phyloP scores from a whole-genome alignment of 2,329 filamentous ascomycete genomes.

The Aspergillus texensis region DNA sequence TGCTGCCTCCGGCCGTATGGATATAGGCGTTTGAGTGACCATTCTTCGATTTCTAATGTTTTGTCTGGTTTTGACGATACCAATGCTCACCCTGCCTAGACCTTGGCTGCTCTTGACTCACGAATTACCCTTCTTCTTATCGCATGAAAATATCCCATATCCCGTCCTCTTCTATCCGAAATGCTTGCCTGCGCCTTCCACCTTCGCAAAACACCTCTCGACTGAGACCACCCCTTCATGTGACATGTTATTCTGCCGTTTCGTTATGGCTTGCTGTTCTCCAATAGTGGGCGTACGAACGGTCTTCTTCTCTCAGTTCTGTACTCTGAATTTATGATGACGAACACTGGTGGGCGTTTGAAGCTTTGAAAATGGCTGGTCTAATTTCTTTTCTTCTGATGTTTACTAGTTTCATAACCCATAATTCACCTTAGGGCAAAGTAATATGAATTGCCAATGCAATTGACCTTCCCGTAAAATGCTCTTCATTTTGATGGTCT shows the following conservation, averaged over 20 bases:
- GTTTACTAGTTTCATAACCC: conserved; percentile 26
- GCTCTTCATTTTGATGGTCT: not conserved
- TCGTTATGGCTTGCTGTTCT: conserved; percentile 6
- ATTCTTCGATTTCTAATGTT: conserved; percentile 2
- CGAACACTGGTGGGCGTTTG: conserved; percentile 29
- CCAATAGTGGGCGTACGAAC: conserved; percentile 31
- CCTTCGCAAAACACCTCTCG: not conserved
- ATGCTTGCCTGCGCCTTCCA: not conserved
- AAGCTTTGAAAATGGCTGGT: conserved; percentile 28
- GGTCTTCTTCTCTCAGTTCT: conserved; percentile 29
- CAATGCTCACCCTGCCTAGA: conserved; percentile 1
- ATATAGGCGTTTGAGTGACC: conserved; percentile 34
- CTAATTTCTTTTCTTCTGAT: conserved; percentile 26
- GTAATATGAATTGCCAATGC: not conserved
- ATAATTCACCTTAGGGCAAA: not conserved
- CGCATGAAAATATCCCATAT: not conserved
- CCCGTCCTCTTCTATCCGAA: not conserved
- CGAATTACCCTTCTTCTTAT: not conserved
- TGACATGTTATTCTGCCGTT: conserved; percentile 6
- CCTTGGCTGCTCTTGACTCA: not conserved
- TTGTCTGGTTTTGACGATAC: conserved; percentile 1
- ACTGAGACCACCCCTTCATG: not conserved
- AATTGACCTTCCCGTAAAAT: not conserved
- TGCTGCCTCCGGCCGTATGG: conserved; percentile 40
- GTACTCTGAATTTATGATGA: conserved; percentile 32